A percentile compares a stretch with the other conserved stretches of the same genome.
phyloP scores from a whole-genome alignment of 768 basidiomycete genomes.

The Phanerodontia chrysosporium region DNA sequence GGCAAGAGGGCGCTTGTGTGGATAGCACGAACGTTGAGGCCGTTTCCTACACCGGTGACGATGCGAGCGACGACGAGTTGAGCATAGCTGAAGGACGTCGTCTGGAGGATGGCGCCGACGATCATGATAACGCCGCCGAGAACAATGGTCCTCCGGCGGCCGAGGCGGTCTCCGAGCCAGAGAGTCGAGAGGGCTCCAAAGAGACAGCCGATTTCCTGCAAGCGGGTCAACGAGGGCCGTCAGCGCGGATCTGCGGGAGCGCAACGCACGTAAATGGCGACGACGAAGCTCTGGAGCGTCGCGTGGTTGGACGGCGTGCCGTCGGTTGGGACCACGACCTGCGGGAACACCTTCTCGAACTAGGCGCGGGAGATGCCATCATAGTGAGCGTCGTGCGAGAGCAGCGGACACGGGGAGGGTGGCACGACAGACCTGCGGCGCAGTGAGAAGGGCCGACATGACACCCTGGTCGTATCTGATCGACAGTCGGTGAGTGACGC shows the following conservation, averaged over 20 bases:
- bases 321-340: conserved; percentile 41
- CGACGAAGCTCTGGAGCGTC: conserved; percentile 54
- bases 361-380: conserved; percentile 20
- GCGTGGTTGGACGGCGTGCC: conserved; percentile 40
- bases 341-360: conserved; percentile 57
- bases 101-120: conserved; percentile 57
- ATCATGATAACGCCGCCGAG: conserved; percentile 59
- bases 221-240: no score
- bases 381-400: neutral
- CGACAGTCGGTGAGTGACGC: neutral
- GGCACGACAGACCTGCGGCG: conserved; percentile 37
- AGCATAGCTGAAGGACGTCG: conserved; percentile 51
- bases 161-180: conserved; percentile 55
- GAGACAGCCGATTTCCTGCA: conserved; percentile 61
- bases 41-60: conserved; percentile 63
- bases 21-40: conserved; percentile 42
- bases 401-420: neutral
- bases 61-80: conserved; percentile 61
- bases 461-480: conserved; percentile 67
- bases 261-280: conserved; percentile 51
- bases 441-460: conserved; percentile 61
- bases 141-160: conserved; percentile 54
- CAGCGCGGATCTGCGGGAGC: neutral
- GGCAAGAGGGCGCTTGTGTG: neutral
- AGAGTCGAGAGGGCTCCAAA: conserved; percentile 60